These are phyloP conservation scores for Neoconidiobolus thromboides DNA, from an alignment of 371 early-diverging fungal species.

Conservation along the genomic window DNA sequence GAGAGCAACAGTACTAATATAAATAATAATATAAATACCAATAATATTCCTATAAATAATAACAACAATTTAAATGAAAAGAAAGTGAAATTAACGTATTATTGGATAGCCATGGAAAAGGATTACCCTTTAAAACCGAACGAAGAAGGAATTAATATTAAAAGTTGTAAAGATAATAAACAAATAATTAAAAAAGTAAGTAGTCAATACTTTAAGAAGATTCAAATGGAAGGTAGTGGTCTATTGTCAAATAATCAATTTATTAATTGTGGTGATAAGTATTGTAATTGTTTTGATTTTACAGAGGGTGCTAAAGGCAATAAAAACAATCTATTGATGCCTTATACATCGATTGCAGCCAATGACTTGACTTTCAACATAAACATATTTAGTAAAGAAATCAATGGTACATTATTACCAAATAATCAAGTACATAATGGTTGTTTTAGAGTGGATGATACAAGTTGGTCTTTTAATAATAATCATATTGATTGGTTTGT, in stretches of 20 bases:
- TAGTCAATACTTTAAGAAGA: not conserved
- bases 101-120: not conserved
- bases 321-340: not conserved
- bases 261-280: not conserved
- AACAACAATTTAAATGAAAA: not conserved
- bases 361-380: not conserved
- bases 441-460: not conserved
- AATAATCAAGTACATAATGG: not conserved
- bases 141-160: not conserved
- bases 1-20: no score
- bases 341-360: not conserved
- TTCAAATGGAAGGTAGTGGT: not conserved
- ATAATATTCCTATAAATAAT: no score
- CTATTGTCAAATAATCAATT: not conserved
- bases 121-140: not conserved
- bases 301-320: not conserved
- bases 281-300: not conserved
- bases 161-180: not conserved
- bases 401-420: not conserved
- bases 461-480: not conserved
- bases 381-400: not conserved
- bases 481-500: conserved; percentile 1
- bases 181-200: not conserved
- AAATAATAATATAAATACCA: no score
- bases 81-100: not conserved